Base-by-base conservation (phyloP, 1,139 yeast genomes). In the Pichia inconspicua region DNA sequence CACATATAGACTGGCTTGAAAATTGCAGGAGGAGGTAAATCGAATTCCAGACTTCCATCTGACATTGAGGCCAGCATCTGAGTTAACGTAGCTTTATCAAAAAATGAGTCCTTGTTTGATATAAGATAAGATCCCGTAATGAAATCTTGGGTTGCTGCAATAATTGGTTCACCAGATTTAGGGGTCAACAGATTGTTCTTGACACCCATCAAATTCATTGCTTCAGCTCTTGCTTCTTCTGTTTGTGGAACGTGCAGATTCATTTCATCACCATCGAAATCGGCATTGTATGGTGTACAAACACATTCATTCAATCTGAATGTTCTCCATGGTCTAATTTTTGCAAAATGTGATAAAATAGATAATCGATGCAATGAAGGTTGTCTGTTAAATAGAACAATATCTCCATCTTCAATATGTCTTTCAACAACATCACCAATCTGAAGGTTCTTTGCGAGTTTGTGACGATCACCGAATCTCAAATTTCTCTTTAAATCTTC, bases 191-290 rank as follows among this genome's bases (percentile, higher is more conserved):
- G 73, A 64, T 94, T 94, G 62, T 90, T 85, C 62, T 94, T 94
- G 42, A 94, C 98, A 46, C 98, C 98, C 99, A 94, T 94, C 60
- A 94, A 74, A 60, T 87, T 87, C 66, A 92, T 88, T 17, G 98
- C 98, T 68, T 94, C 98, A 0, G 98, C 95, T 58, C 98, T 75
- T 1, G 98, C 98, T 67, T 94, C 99, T 67, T 94, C 98, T 0
- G 98, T 92, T 69, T 94, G 99, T 2, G 98, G 98, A 41, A 94
- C 98, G 64, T 94, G 99, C 64, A 94, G 74, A 66, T 94, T 94
- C 99, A 94, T 94, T 69, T 94, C 99, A 69, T 94, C 99, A 67
- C 99, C 99, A 68, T 94, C 99, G 64, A 94, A 94, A 77, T 94
- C 99, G 40, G 99, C 99, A 67, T 94, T 94, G 69, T 92, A 94